phyloP scores from a whole-genome alignment of 108 stramenopile species.

The Cylindrotheca closterium region DNA sequence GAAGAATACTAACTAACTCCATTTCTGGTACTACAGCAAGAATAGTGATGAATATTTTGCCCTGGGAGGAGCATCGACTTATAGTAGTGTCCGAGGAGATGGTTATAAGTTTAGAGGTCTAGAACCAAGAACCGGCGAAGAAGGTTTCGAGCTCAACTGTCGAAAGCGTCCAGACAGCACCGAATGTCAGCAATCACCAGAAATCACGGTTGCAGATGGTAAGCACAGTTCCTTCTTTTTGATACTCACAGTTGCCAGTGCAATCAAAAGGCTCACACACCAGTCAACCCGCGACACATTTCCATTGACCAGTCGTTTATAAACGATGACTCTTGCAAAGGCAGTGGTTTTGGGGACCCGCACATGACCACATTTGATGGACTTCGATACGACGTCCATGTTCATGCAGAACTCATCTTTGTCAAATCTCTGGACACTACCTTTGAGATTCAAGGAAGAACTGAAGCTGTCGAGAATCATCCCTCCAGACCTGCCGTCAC shows the following conservation, averaged over 20 bases:
- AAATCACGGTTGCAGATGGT: neutral
- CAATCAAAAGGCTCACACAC: no score
- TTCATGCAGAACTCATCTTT: neutral
- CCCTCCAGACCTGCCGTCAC: neutral
- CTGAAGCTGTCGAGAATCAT: slow-evolving; percentile 2
- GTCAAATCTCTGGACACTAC: neutral
- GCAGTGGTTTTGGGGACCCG: neutral
- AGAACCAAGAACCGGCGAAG: no score
- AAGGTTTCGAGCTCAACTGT: neutral
- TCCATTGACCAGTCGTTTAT: neutral
- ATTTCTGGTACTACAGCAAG: no score
- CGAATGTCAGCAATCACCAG: neutral
- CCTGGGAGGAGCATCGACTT: no score
- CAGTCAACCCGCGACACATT: neutral
- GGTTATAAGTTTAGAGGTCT: no score
- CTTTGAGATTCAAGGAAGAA: slow-evolving; percentile 6
- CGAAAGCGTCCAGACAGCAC: neutral
- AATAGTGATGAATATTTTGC: no score
- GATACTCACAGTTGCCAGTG: no score
- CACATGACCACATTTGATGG: slow-evolving; percentile 6
- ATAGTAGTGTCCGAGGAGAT: no score
- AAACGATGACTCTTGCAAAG: neutral
- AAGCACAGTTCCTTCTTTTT: neutral
- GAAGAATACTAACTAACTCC: no score
- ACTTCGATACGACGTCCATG: slow-evolving; percentile 1